Evolutionary conservation across 2,329 filamentous ascomycete species (phyloP).

Genomic region (Sclerotinia borealis): DNA sequence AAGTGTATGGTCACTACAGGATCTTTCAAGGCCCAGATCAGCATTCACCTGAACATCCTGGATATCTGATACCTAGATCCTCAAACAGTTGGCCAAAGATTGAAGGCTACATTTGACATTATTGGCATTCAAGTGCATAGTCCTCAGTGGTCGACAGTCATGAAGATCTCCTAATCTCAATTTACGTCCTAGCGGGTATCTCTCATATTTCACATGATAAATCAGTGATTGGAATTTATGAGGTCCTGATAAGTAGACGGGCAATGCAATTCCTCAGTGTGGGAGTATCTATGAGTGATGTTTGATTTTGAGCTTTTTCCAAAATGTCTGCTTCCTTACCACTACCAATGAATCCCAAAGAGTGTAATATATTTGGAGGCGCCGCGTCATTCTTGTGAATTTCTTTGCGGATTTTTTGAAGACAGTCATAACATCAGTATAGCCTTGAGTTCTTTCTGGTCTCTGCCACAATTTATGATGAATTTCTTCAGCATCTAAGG

Average conservation of each 20-base stretch:
- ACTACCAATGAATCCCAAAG: not conserved
- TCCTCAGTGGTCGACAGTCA: not conserved
- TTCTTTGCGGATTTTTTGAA: not conserved
- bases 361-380: not conserved
- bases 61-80: not conserved
- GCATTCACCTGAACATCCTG: not conserved
- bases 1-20: not conserved
- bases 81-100: not conserved
- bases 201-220: too few relatives aligned
- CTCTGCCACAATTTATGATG: not conserved
- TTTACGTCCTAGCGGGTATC: not conserved
- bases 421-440: not conserved
- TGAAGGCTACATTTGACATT: not conserved
- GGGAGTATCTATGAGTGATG: not conserved
- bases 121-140: not conserved
- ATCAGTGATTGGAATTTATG: not conserved
- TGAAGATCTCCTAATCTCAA: not conserved
- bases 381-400: not conserved
- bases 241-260: too few relatives aligned
- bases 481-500: not conserved
- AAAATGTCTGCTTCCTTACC: not conserved
- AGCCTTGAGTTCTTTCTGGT: not conserved
- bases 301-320: not conserved
- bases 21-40: not conserved
- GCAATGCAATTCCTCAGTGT: not conserved